phyloP scores from a whole-genome alignment of 1,284 basidiomycete genomes.

The Papiliotrema laurentii region DNA sequence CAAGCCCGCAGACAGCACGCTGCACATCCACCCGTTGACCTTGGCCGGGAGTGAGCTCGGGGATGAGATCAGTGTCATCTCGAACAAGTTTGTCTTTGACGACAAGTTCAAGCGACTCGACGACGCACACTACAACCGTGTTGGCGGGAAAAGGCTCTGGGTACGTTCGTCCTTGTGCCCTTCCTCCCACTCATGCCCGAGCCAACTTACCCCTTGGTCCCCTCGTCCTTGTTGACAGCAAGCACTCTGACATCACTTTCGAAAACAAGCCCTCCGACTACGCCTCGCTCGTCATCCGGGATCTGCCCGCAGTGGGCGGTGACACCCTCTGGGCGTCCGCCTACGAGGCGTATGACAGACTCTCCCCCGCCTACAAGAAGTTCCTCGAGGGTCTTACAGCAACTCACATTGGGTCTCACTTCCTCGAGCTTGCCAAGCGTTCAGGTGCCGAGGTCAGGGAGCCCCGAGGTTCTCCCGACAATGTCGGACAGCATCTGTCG shows the following conservation, averaged over 20 bases:
- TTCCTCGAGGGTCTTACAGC: slow-evolving; percentile 51
- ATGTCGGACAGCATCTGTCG: slow-evolving; percentile 56
- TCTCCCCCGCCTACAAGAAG: slow-evolving; percentile 30
- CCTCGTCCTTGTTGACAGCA: no score
- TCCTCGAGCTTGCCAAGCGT: slow-evolving; percentile 48
- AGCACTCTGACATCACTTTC: slow-evolving; percentile 62
- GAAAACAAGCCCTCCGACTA: slow-evolving; percentile 47
- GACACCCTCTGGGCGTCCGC: slow-evolving; percentile 49
- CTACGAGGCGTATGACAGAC: slow-evolving; percentile 51
- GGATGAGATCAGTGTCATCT: slow-evolving; percentile 33
- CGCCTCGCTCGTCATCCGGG: slow-evolving; percentile 46
- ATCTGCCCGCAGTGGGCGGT: slow-evolving; percentile 51
- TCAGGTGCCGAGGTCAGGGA: slow-evolving; percentile 14
- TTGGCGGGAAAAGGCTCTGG: slow-evolving; percentile 18
- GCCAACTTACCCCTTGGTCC: no score
- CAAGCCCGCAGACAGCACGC: slow-evolving; percentile 54
- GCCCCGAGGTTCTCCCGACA: slow-evolving; percentile 56
- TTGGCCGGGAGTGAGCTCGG: slow-evolving; percentile 46
- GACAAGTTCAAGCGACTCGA: slow-evolving; percentile 20
- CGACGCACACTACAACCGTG: slow-evolving; percentile 12
- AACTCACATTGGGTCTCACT: slow-evolving; percentile 56
- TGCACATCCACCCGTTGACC: slow-evolving; percentile 65
- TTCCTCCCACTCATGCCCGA: neutral
- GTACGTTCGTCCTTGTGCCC: no score
- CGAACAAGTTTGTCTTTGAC: slow-evolving; percentile 26